Evolutionary conservation across 2,329 filamentous ascomycete genomes (phyloP).

Genomic region (Aureobasidium sp.): DNA sequence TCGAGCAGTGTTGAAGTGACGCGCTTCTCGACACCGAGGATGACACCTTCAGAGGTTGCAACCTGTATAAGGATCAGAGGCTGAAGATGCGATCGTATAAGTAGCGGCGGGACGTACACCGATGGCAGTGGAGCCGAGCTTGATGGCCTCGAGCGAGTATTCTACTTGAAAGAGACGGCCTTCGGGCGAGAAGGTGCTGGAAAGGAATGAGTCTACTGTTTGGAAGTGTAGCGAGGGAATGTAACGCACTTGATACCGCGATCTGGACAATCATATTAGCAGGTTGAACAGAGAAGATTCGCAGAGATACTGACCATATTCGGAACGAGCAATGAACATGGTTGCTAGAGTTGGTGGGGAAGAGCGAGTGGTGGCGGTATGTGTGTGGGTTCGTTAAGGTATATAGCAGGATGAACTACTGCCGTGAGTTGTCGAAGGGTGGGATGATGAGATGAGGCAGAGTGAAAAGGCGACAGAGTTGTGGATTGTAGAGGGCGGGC

Average conservation of each 20-base stretch:
- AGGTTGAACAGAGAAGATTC: slow-evolving; percentile 10
- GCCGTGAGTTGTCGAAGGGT: neutral
- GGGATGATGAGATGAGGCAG: neutral
- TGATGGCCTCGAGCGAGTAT: slow-evolving; percentile 99
- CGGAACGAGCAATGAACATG: slow-evolving; percentile 99
- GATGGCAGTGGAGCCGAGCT: slow-evolving; percentile 96
- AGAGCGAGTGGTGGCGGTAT: slow-evolving; percentile 6
- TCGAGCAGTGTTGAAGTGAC: slow-evolving; percentile 96
- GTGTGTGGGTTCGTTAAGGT: neutral
- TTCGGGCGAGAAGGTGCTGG: slow-evolving; percentile 97
- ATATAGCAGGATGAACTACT: neutral
- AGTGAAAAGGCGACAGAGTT: neutral
- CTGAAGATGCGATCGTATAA: neutral
- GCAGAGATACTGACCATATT: slow-evolving; percentile 75
- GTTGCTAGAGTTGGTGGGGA: slow-evolving; percentile 41
- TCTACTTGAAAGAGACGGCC: slow-evolving; percentile 99
- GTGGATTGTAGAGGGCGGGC: neutral
- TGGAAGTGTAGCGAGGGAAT: slow-evolving; percentile 45
- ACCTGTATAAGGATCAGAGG: slow-evolving; percentile 43
- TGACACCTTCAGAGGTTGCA: slow-evolving; percentile 87
- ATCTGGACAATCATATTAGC: slow-evolving; percentile 49
- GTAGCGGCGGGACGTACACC: slow-evolving; percentile 52
- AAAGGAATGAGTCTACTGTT: slow-evolving; percentile 21
- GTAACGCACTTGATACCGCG: slow-evolving; percentile 83
- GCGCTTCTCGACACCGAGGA: slow-evolving; percentile 97